Evolutionary conservation across 179 eudicot genomes (phyloP), one percentile per base, ranked within the genome.

Genomic region (Beta lomatogona): DNA sequence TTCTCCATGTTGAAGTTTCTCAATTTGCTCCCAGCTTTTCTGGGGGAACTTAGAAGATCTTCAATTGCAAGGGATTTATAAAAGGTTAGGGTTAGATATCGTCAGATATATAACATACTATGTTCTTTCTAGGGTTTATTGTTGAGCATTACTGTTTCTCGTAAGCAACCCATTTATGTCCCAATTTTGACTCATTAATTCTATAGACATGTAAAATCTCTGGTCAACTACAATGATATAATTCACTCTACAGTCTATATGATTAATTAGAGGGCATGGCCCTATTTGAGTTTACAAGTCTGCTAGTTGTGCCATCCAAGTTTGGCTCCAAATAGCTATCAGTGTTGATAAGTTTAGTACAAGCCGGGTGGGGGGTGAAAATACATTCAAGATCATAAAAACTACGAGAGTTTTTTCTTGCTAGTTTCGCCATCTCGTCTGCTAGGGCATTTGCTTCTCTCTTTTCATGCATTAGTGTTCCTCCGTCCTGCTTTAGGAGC

Each of bases 1-100:
- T 18, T 12, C 6, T 25, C 15, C 15, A 4, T 66, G 78, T 57
- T 28, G 31, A 73, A 59, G 19, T 48, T 71, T 48, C 70, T 15
- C n/a, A 71, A 9, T 71, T 73, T 69, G 58, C 53, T 75, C 25
- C 68, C 28, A 16, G 60, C 22, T 80, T 80, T 76, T 57, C 4
- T 36, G 46, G 69, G 45, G 70, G n/a, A 64, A 52, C 59, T 31
- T 67, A 21, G 11, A 59, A 70, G 73, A 2, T 60, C 61, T 75
- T 55, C 19, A 14, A 21, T 52, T 67, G 76, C 85, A 68, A 48
- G 76, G 73, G 12, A 53, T 59, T 36, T 13, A 60, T n/a, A 41
- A 58, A 11, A 36, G 25, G 31, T 53, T 53, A 15, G 74, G 21
- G 10, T n/a, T 74, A 19, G 21, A 50, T 52, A 16, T 13, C 58